These are phyloP conservation scores for Crithidia fasciculata DNA, from an alignment of 208 protist genomes.

Conservation along the genomic window DNA sequence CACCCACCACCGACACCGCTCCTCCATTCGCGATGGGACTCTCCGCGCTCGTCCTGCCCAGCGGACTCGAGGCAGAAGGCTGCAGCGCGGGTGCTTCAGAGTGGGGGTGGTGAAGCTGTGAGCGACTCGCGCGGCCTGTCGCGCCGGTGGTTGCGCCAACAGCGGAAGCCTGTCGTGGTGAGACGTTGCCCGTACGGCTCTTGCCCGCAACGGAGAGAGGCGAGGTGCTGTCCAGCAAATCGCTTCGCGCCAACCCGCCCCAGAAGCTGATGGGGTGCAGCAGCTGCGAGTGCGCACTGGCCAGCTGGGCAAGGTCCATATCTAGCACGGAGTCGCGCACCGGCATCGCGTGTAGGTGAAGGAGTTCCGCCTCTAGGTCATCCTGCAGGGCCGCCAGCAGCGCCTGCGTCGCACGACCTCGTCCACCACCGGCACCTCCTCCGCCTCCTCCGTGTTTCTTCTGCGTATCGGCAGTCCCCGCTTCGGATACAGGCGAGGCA, in stretches of 20 bases:
- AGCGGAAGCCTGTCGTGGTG: no score
- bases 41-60: no score
- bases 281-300: neutral
- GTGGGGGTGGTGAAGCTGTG: no score
- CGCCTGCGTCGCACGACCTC: neutral
- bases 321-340: conserved; percentile 8
- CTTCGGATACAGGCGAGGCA: neutral
- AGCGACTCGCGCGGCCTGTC: no score
- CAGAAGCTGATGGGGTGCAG: conserved; percentile 8
- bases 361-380: conserved; percentile 15
- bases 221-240: neutral
- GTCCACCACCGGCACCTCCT: no score
- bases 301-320: conserved; percentile 6
- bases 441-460: no score
- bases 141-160: no score
- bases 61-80: no score
- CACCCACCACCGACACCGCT: no score
- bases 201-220: neutral
- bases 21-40: no score
- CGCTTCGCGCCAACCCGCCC: neutral
- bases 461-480: no score
- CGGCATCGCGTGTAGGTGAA: conserved; percentile 1
- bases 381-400: conserved; percentile 7
- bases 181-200: neutral
- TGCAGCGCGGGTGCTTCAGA: no score